Base-by-base conservation (phyloP, 176 grass and related monocot species). In the Carex littledalei region DNA sequence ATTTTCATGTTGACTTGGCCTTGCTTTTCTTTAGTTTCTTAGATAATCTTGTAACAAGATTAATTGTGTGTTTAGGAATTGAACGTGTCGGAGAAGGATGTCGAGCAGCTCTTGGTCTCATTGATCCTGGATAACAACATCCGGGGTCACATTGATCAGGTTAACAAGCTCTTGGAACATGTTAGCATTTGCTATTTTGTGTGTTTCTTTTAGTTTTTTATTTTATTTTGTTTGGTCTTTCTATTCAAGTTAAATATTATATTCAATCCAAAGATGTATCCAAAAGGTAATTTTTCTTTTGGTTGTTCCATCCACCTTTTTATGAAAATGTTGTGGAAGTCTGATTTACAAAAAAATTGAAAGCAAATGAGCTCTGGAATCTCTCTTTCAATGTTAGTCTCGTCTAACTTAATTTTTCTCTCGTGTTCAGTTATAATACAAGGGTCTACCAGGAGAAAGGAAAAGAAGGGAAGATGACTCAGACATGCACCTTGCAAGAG, bases 11-110 rank as follows among this genome's bases (percentile, higher is more conserved):
- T 45, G 39, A 72, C 18, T 20, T 72, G 37, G 37, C 68, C 8
- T 72, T n/a, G 16, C 47, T 47, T 72, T 37, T 72, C 7, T 2
- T 41, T 20, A 20, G 18, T 47, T 74, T 50, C 70, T 22, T 1
- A 43, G 2, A 70, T 32, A 66, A 43, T 47, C 0, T 26, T 53
- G 6, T 53, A 52, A 75, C n/a, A 21, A 47, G 9, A 66, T 82
- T 16, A 8, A n/a, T 50, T 81, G 29, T 81, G 59, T 87, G 59
- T 87, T 71, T 83, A 98, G 93, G 96, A 98, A 82, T 85, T 98
- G 50, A 98, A 98, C 88, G 81, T 98, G 11, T 93, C 96, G 0
- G 93, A 98, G 85, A 98, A 95, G 88, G 96, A 98, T 87, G 96
- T 98, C 2, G 96, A 98, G 83, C 96, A 98, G 85, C 91, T 98